Conservation (phyloP, 2,329 filamentous ascomycete genomes). For the Westerdykella aurantiaca region DNA sequence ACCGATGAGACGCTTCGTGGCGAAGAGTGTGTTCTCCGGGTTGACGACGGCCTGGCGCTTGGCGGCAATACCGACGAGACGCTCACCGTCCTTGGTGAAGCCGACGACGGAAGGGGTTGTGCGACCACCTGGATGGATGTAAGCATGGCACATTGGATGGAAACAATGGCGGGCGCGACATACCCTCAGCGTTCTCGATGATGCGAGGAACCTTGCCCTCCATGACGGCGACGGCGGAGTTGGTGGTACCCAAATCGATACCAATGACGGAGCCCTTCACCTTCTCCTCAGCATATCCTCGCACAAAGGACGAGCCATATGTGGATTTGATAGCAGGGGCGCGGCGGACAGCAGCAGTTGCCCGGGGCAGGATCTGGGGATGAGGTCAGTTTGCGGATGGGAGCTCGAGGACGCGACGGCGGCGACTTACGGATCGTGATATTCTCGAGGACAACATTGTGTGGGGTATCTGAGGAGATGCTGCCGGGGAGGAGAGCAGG, state of each 20-base stretch:
- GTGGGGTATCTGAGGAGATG: conserved; percentile 21
- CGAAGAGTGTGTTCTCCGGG: conserved; percentile 96
- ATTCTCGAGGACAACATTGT: conserved; percentile 40
- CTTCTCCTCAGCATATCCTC: conserved; percentile 74
- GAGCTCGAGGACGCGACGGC: conserved; percentile 2
- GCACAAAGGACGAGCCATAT: conserved; percentile 64
- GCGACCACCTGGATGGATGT: conserved; percentile 59
- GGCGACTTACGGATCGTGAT: conserved; percentile 37
- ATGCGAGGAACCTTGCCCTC: conserved; percentile 93
- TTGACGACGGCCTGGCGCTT: conserved; percentile 98
- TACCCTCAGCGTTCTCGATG: conserved; percentile 96
- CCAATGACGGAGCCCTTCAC: conserved; percentile 94
- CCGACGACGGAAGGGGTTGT: conserved; percentile 93
- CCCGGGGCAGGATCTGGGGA: conserved; percentile 61
- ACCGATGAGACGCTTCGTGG: conserved; percentile 97
- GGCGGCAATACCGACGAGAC: conserved; percentile 91
- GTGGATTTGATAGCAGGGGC: conserved; percentile 60
- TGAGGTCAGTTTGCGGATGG: conserved; percentile 21
- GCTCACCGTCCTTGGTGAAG: conserved; percentile 92
- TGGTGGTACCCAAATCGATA: conserved; percentile 97
- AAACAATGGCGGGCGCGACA: conserved; percentile 20
- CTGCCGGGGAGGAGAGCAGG: conserved; percentile 26
- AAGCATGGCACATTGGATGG: conserved; percentile 6
- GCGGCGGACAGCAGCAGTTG: conserved; percentile 62
- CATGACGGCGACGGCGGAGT: conserved; percentile 96